Conservation (phyloP, 2,329 filamentous ascomycete genomes). For the Curvularia spicifera region DNA sequence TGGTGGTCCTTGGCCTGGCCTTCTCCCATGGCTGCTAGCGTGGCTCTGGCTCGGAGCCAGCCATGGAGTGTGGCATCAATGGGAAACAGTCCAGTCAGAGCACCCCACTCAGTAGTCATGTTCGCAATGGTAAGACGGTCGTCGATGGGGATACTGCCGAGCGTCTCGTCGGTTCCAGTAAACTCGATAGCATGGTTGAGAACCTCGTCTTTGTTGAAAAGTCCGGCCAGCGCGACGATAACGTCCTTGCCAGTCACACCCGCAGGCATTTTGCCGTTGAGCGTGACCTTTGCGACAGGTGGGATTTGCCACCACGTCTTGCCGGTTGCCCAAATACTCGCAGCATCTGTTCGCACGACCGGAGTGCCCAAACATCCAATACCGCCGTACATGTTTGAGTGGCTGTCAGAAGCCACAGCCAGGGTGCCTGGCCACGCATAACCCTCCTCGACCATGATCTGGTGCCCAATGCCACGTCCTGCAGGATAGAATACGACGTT, state of each 20-base stretch:
- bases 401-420: constrained; percentile 77
- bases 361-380: constrained; percentile 78
- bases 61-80: constrained; percentile 73
- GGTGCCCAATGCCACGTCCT: constrained; percentile 84
- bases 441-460: constrained; percentile 87
- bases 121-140: constrained; percentile 76
- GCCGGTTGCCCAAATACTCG: constrained; percentile 82
- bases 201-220: constrained; percentile 87
- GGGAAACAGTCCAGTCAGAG: constrained; percentile 77
- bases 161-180: constrained; percentile 77
- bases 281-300: constrained; percentile 78
- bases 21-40: constrained; percentile 68
- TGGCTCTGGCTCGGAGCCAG: constrained; percentile 82
- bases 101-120: constrained; percentile 85
- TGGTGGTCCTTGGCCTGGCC: constrained; percentile 56
- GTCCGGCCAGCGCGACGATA: constrained; percentile 83
- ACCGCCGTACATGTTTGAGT: constrained; percentile 85
- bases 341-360: constrained; percentile 86
- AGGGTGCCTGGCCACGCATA: constrained; percentile 86
- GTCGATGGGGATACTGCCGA: constrained; percentile 74
- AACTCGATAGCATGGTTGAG: constrained; percentile 93
- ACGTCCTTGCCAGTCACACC: constrained; percentile 94
- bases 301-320: constrained; percentile 90
- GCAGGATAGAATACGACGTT: constrained; percentile 79
- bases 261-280: constrained; percentile 74